These are phyloP conservation scores for Croton setiger DNA, from an alignment of 441 rosid species.

Conservation along the genomic window DNA sequence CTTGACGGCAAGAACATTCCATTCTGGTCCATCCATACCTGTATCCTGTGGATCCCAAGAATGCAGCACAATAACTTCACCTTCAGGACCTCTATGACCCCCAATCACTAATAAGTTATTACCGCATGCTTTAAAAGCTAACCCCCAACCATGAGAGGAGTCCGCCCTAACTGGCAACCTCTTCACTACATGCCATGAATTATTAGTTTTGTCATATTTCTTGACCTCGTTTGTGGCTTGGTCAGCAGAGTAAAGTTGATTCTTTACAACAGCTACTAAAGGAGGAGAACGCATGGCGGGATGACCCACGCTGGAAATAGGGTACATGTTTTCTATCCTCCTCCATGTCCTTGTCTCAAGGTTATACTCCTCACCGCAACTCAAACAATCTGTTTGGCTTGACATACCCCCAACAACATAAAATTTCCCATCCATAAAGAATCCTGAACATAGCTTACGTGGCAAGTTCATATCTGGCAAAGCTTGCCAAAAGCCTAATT, in stretches of 20 bases:
- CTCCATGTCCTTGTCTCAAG: slow-evolving; percentile 44
- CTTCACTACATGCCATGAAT: slow-evolving; percentile 40
- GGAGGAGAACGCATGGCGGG: slow-evolving; percentile 47
- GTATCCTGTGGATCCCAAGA: slow-evolving; percentile 45
- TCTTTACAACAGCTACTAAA: slow-evolving; percentile 28
- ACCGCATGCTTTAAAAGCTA: slow-evolving; percentile 54
- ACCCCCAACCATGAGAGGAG: slow-evolving; percentile 51
- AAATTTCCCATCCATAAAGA: slow-evolving; percentile 59
- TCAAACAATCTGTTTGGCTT: slow-evolving; percentile 26
- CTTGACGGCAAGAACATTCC: slow-evolving; percentile 44
- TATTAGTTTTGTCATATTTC: slow-evolving; percentile 38
- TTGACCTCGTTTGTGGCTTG: slow-evolving; percentile 42
- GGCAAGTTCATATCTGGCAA: slow-evolving; percentile 46
- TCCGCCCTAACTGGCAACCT: slow-evolving; percentile 42
- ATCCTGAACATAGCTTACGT: slow-evolving; percentile 49
- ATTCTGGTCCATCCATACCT: slow-evolving; percentile 23
- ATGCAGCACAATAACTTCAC: slow-evolving; percentile 39
- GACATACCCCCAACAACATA: slow-evolving; percentile 51
- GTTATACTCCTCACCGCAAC: slow-evolving; percentile 52
- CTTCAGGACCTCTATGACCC: slow-evolving; percentile 34
- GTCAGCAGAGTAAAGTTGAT: slow-evolving; percentile 38
- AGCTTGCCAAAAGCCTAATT: slow-evolving; percentile 33
- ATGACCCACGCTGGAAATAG: slow-evolving; percentile 24
- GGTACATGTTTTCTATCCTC: slow-evolving; percentile 46
- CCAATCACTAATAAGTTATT: slow-evolving; percentile 43